Percentiles rank a stretch among this genome's conserved stretches.
Conservation (phyloP, 768 basidiomycete species). For the Mycena polygramma region DNA sequence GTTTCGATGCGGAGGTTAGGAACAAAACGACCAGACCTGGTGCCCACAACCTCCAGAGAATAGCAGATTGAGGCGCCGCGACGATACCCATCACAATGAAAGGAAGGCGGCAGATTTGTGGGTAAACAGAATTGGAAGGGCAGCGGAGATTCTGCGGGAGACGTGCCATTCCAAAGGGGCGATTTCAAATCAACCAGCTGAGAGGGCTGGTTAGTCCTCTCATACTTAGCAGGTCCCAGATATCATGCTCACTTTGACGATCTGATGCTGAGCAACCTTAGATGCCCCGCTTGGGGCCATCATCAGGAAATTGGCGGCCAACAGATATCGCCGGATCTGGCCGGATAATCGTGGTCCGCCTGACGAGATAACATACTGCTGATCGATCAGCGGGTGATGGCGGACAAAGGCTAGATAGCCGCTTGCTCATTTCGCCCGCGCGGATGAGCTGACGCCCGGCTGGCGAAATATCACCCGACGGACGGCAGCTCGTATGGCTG, state of each 20-base stretch:
- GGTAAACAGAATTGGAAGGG: constrained; percentile 27
- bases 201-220: no score
- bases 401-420: no score
- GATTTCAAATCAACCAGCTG: constrained; percentile 8
- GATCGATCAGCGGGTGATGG: no score
- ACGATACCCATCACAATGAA: constrained; percentile 11
- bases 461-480: no score
- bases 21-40: constrained; percentile 19
- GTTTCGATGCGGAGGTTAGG: constrained; percentile 20
- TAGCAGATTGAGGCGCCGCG: constrained; percentile 13
- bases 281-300: no score
- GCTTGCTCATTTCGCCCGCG: no score
- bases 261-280: background rate
- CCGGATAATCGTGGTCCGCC: no score
- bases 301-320: no score
- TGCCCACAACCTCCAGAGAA: constrained; percentile 28
- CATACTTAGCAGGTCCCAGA: background rate
- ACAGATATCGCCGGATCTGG: no score
- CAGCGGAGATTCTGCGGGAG: constrained; percentile 11
- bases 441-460: no score
- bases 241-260: background rate
- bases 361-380: no score
- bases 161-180: constrained; percentile 10
- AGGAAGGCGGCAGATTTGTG: constrained; percentile 11
- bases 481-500: no score